Evolutionary conservation across 768 basidiomycete species (phyloP).

Genomic region (Suillus clintonianus): DNA sequence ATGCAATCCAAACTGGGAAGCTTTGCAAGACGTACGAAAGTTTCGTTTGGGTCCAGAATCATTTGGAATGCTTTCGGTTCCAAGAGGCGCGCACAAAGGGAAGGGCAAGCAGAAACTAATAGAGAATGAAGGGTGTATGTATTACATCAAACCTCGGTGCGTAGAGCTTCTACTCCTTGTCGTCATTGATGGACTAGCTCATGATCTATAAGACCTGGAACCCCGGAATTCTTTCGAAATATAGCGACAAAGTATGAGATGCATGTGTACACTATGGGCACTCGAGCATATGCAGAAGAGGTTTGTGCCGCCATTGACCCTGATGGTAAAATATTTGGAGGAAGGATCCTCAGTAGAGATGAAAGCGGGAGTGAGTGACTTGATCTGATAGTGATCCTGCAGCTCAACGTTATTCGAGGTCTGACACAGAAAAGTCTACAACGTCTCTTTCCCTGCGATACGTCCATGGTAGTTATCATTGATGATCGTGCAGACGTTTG

Average conservation of each 20-base stretch:
- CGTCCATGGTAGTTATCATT: slow-evolving; percentile 98
- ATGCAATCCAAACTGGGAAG: slow-evolving; percentile 92
- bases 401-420: slow-evolving; percentile 46
- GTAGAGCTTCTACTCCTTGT: slow-evolving; percentile 21
- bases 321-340: slow-evolving; percentile 79
- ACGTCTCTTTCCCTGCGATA: slow-evolving; percentile 93
- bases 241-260: slow-evolving; percentile 88
- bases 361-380: slow-evolving; percentile 88
- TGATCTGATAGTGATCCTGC: slow-evolving; percentile 1
- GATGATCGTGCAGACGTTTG: slow-evolving; percentile 98
- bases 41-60: slow-evolving; percentile 86
- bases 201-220: slow-evolving; percentile 63
- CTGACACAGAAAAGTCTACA: slow-evolving; percentile 90
- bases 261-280: slow-evolving; percentile 99
- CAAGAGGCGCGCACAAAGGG: slow-evolving; percentile 38
- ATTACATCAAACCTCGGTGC: slow-evolving; percentile 97
- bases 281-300: slow-evolving; percentile 93
- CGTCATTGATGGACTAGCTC: slow-evolving; percentile 8
- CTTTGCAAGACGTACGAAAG: slow-evolving; percentile 85
- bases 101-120: slow-evolving; percentile 67
- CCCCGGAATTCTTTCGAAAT: slow-evolving; percentile 72
- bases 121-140: slow-evolving; percentile 85
- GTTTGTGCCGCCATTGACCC: slow-evolving; percentile 96
- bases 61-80: slow-evolving; percentile 48
- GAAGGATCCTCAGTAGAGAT: slow-evolving; percentile 87